phyloP scores from a whole-genome alignment of 345 rosid genomes.

The Murraya koenigii region DNA sequence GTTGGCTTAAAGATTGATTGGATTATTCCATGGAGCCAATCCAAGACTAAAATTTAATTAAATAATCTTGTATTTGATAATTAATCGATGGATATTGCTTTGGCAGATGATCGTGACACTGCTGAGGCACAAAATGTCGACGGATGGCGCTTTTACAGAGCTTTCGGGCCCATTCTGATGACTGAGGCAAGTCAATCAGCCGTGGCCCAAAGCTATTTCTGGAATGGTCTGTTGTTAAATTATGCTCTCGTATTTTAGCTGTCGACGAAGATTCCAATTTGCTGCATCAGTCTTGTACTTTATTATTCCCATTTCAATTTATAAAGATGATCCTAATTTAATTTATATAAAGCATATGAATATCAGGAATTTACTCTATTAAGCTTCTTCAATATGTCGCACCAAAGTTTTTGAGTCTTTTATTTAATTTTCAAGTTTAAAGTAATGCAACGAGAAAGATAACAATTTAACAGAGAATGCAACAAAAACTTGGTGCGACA shows the following conservation, averaged over 20 bases:
- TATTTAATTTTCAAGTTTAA: too few species aligned
- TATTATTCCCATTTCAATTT: neutral
- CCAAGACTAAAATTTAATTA: too few species aligned
- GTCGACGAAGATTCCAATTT: neutral
- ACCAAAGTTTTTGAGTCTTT: too few species aligned
- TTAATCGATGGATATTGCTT: too few species aligned
- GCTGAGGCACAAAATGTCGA: neutral
- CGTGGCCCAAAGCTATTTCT: neutral
- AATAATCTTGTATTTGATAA: too few species aligned
- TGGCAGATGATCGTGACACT: neutral
- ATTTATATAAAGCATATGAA: too few species aligned
- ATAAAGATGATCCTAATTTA: neutral
- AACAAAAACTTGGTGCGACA: too few species aligned
- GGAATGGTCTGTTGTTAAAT: neutral
- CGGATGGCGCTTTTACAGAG: slow-evolving; percentile 16
- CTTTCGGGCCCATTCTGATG: neutral
- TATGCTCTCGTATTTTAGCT: neutral
- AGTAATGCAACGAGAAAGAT: too few species aligned
- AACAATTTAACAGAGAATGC: too few species aligned
- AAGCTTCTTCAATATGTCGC: too few species aligned
- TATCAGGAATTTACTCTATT: too few species aligned
- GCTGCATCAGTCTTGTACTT: neutral
- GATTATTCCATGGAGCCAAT: neutral
- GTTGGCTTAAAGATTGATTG: neutral
- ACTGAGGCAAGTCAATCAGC: neutral